Evolutionary conservation across 2,329 filamentous ascomycete species (phyloP).

Genomic region (Penicillium polonicum): DNA sequence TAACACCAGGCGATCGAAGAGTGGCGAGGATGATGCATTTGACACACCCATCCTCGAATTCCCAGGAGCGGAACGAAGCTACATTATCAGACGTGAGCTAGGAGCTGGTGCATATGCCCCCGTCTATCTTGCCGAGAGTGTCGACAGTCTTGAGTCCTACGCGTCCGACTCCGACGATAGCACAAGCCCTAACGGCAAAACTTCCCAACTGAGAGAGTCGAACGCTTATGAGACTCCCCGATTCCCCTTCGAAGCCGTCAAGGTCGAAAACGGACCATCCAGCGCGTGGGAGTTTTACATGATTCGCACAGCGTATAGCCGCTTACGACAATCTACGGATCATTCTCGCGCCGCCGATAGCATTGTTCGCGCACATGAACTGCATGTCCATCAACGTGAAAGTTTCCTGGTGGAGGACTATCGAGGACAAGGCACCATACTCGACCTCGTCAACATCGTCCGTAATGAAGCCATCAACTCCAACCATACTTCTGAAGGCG

Average conservation of each 20-base stretch:
- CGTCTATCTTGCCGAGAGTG: slow-evolving; percentile 83
- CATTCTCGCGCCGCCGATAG: slow-evolving; percentile 69
- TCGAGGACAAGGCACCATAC: slow-evolving; percentile 82
- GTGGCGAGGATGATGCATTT: slow-evolving; percentile 58
- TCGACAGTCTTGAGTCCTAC: slow-evolving; percentile 51
- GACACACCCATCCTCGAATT: slow-evolving; percentile 68
- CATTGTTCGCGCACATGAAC: slow-evolving; percentile 78
- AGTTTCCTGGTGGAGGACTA: slow-evolving; percentile 86
- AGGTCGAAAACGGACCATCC: slow-evolving; percentile 82
- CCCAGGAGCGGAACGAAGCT: slow-evolving; percentile 62
- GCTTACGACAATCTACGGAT: slow-evolving; percentile 62
- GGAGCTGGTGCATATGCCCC: slow-evolving; percentile 93
- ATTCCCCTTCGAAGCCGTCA: slow-evolving; percentile 77
- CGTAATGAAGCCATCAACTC: slow-evolving; percentile 62
- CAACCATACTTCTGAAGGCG: slow-evolving; percentile 51
- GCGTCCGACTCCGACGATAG: slow-evolving; percentile 37
- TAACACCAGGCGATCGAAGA: slow-evolving; percentile 51
- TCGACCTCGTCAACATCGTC: slow-evolving; percentile 91
- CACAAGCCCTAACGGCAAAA: slow-evolving; percentile 49
- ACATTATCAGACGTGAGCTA: slow-evolving; percentile 79
- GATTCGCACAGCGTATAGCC: slow-evolving; percentile 75
- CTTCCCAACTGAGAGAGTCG: slow-evolving; percentile 49
- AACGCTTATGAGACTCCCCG: slow-evolving; percentile 31
- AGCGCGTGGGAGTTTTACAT: slow-evolving; percentile 96
- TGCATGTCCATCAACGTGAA: slow-evolving; percentile 89